phyloP scores from a whole-genome alignment of 805 yeast species.

The Ogataea philodendri region DNA sequence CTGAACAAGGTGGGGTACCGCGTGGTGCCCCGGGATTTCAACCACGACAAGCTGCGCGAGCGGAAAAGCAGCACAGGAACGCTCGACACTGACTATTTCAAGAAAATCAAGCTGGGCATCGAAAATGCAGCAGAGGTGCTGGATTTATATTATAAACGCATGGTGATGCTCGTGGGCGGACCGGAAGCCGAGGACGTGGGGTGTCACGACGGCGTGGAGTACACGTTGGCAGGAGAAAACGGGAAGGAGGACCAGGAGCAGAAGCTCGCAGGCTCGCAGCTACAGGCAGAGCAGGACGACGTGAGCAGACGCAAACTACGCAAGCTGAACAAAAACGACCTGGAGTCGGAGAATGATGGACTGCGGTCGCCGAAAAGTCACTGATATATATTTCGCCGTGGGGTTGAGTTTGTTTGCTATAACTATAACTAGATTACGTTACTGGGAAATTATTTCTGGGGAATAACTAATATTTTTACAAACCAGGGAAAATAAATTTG shows the following conservation, averaged over 20 bases:
- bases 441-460: too few species aligned
- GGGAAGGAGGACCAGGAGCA: slow-evolving; percentile 1
- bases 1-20: slow-evolving; percentile 76
- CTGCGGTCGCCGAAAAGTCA: not conserved
- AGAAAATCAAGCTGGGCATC: slow-evolving; percentile 27
- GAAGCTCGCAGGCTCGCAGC: not conserved
- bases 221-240: slow-evolving; percentile 3
- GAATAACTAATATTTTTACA: too few species aligned
- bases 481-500: too few species aligned
- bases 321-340: slow-evolving; percentile 2
- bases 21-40: slow-evolving; percentile 57
- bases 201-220: slow-evolving; percentile 27
- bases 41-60: slow-evolving; percentile 30
- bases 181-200: slow-evolving; percentile 21
- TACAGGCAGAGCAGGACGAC: not conserved
- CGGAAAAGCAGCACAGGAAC: slow-evolving; percentile 28
- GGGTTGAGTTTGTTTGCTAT: too few species aligned
- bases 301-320: slow-evolving; percentile 3
- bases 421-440: too few species aligned
- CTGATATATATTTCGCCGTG: too few species aligned
- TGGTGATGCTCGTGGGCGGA: slow-evolving; percentile 49
- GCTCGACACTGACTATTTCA: slow-evolving; percentile 33
- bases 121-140: slow-evolving; percentile 40
- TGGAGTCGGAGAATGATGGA: not conserved
- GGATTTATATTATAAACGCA: slow-evolving; percentile 47